Evolutionary conservation across 768 basidiomycete genomes (phyloP).

Genomic region (Pleurotus ostreatus): DNA sequence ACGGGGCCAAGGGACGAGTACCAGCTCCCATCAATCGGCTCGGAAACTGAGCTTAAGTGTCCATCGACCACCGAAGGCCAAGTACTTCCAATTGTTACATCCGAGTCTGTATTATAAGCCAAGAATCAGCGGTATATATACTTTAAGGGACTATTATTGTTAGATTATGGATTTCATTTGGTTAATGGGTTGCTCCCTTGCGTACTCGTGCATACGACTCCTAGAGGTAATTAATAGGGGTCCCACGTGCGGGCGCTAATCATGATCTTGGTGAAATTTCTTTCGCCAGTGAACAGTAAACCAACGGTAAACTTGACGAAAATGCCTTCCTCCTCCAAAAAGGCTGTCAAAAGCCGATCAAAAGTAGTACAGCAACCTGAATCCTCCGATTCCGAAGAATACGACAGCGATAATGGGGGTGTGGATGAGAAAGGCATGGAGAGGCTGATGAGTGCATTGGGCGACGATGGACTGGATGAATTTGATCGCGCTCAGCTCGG

Average conservation of each 20-base stretch:
- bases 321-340: not conserved
- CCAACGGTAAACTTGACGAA: not conserved
- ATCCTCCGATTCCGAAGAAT: not conserved
- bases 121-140: too few species aligned
- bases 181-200: not conserved
- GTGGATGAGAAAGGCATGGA: slow-evolving; percentile 58
- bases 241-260: too few species aligned
- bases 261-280: too few species aligned
- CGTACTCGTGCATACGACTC: too few species aligned
- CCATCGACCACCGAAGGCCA: not conserved
- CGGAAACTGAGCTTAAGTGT: not conserved
- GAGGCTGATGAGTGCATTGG: slow-evolving; percentile 50
- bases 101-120: too few species aligned
- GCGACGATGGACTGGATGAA: slow-evolving; percentile 65
- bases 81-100: not conserved
- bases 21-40: not conserved
- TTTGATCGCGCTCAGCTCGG: slow-evolving; percentile 55
- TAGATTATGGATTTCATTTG: too few species aligned
- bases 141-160: too few species aligned
- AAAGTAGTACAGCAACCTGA: not conserved
- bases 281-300: too few species aligned
- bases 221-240: too few species aligned
- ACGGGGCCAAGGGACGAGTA: not conserved
- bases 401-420: slow-evolving; percentile 25
- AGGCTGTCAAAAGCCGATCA: not conserved